Conservation (phyloP, 2,329 filamentous ascomycete species). For the Hypoxylon sp. region DNA sequence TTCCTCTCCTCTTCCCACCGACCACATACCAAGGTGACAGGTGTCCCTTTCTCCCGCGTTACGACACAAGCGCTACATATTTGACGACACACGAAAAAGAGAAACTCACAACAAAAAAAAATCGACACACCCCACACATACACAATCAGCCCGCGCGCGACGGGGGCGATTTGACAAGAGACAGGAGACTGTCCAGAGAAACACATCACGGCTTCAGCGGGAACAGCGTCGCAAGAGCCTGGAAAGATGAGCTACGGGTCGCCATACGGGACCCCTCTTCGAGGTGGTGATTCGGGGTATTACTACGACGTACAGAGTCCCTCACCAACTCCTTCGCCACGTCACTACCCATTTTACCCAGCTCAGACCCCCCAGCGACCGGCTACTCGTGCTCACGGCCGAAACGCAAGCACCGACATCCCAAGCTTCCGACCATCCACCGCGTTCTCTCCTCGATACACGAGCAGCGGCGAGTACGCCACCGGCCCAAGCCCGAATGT, state of each 20-base stretch:
- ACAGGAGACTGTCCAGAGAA: slow-evolving; percentile 30
- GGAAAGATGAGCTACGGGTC: slow-evolving; percentile 54
- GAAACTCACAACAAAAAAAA: slow-evolving; percentile 23
- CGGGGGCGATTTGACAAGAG: slow-evolving; percentile 25
- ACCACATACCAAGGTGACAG: slow-evolving; percentile 70
- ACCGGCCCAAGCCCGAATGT: slow-evolving; percentile 64
- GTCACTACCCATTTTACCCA: slow-evolving; percentile 58
- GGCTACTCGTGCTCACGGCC: slow-evolving; percentile 61
- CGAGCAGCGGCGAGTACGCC: slow-evolving; percentile 68
- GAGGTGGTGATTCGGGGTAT: slow-evolving; percentile 54
- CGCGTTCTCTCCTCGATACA: slow-evolving; percentile 67
- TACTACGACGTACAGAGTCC: slow-evolving; percentile 62
- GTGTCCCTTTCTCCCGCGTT: slow-evolving; percentile 56
- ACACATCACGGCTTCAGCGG: slow-evolving; percentile 39
- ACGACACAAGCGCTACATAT: slow-evolving; percentile 56
- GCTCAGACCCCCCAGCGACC: slow-evolving; percentile 60
- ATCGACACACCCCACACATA: slow-evolving; percentile 29
- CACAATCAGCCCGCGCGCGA: slow-evolving; percentile 27
- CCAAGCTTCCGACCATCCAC: slow-evolving; percentile 54
- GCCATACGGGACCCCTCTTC: slow-evolving; percentile 57
- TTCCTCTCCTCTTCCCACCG: slow-evolving; percentile 64
- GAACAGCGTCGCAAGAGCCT: slow-evolving; percentile 46
- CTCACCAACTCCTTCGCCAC: slow-evolving; percentile 65
- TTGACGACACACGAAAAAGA: slow-evolving; percentile 28
- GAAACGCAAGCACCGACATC: slow-evolving; percentile 53